Conservation (phyloP, 2,329 filamentous ascomycete genomes). For the Graphium sp. region DNA sequence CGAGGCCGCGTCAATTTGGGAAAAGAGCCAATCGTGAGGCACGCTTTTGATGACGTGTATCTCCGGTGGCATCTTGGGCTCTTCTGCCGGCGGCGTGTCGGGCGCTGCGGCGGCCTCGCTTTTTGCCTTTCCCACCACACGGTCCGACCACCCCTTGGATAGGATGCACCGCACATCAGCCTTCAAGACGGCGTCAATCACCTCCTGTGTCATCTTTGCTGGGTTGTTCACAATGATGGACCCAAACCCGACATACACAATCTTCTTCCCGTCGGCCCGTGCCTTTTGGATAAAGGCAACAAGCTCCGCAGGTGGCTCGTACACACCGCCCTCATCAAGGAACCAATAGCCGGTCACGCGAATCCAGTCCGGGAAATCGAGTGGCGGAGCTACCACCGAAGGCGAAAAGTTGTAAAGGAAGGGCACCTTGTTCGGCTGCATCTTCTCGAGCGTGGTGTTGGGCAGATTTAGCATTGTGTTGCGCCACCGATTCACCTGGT, state of each 20-base stretch:
- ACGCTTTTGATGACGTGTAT: constrained; percentile 81
- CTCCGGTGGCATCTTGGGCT: constrained; percentile 54
- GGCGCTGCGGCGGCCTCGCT: no score
- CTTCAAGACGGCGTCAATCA: constrained; percentile 78
- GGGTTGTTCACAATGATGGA: constrained; percentile 90
- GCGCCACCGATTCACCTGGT: constrained; percentile 87
- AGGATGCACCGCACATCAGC: constrained; percentile 89
- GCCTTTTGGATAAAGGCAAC: constrained; percentile 71
- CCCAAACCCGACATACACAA: constrained; percentile 94
- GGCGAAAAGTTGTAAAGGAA: constrained; percentile 97
- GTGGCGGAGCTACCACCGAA: constrained; percentile 78
- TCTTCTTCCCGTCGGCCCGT: constrained; percentile 65
- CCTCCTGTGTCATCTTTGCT: constrained; percentile 74
- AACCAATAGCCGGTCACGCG: constrained; percentile 98
- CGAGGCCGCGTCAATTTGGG: constrained; percentile 80
- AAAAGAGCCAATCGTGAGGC: constrained; percentile 94
- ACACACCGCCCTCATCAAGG: constrained; percentile 58
- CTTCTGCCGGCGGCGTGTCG: constrained; percentile 26
- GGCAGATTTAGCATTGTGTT: constrained; percentile 63
- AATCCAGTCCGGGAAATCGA: constrained; percentile 97
- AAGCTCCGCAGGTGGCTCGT: constrained; percentile 60
- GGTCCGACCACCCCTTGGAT: constrained; percentile 94
- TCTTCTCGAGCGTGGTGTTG: constrained; percentile 69
- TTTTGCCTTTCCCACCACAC: no score
- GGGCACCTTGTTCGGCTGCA: constrained; percentile 94